Conservation (phyloP, 371 early-diverging fungal species). For the Syncephalastrum monosporum region DNA sequence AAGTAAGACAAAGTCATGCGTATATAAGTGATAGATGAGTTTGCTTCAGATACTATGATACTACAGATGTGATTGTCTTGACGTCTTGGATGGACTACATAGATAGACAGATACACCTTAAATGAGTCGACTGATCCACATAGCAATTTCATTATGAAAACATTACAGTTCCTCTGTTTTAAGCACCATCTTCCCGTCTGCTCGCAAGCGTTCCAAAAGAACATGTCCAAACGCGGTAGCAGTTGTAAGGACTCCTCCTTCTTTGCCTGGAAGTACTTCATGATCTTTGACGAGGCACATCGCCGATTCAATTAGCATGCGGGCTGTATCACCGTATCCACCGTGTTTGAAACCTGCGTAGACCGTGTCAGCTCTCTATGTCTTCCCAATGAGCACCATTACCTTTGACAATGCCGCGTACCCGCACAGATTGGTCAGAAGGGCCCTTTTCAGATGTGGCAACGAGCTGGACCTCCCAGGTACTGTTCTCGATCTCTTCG, state of each 20-base stretch:
- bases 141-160: too few relatives aligned
- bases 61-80: too few relatives aligned
- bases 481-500: constrained; percentile 37
- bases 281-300: constrained; percentile 50
- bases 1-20: too few relatives aligned
- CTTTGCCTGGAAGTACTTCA: constrained; percentile 47
- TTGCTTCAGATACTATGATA: too few relatives aligned
- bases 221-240: constrained; percentile 69
- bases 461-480: constrained; percentile 48
- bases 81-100: too few relatives aligned
- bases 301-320: constrained; percentile 64
- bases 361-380: too few relatives aligned
- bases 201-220: constrained; percentile 57
- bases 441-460: constrained; percentile 44
- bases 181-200: constrained; percentile 52
- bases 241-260: constrained; percentile 73
- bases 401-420: constrained; percentile 56
- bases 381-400: background rate
- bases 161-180: constrained; percentile 36
- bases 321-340: constrained; percentile 73
- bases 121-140: too few relatives aligned
- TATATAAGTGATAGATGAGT: too few relatives aligned
- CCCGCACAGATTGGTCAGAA: constrained; percentile 43
- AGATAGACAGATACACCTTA: too few relatives aligned
- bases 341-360: constrained; percentile 55